Evolutionary conservation across 345 rosid species (phyloP).

Genomic region (Rhodomyrtus tomentosa): DNA sequence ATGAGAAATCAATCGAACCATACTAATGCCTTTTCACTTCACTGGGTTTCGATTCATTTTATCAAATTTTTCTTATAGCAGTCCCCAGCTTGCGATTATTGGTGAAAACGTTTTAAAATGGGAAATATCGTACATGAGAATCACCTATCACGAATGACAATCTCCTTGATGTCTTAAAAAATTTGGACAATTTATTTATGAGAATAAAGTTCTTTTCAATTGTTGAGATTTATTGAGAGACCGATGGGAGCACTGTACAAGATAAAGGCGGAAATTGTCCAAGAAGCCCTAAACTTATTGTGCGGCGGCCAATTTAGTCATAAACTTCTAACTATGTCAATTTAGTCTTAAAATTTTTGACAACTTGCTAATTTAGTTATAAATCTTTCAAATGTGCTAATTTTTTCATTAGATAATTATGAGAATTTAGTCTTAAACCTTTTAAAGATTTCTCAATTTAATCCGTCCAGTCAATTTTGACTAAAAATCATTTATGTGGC

Average conservation of each 20-base stretch:
- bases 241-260: background rate
- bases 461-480: too few species aligned
- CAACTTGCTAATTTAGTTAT: too few species aligned
- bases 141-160: background rate
- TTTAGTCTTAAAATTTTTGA: too few species aligned
- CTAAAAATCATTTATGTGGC: too few species aligned
- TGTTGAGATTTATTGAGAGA: background rate
- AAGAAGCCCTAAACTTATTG: too few species aligned
- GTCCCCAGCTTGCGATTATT: background rate
- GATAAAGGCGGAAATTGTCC: too few species aligned
- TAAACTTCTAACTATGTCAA: too few species aligned
- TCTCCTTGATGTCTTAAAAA: background rate
- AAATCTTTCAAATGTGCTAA: too few species aligned
- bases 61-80: background rate
- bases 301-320: too few species aligned
- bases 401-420: too few species aligned
- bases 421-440: too few species aligned
- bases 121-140: background rate
- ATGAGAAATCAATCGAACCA: background rate
- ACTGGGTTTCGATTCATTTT: background rate
- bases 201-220: background rate
- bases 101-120: background rate
- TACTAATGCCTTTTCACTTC: background rate
- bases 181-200: background rate
- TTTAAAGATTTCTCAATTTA: too few species aligned